These are phyloP conservation scores for Eucalyptus sp. DNA, from an alignment of 345 rosid species.

Conservation along the genomic window DNA sequence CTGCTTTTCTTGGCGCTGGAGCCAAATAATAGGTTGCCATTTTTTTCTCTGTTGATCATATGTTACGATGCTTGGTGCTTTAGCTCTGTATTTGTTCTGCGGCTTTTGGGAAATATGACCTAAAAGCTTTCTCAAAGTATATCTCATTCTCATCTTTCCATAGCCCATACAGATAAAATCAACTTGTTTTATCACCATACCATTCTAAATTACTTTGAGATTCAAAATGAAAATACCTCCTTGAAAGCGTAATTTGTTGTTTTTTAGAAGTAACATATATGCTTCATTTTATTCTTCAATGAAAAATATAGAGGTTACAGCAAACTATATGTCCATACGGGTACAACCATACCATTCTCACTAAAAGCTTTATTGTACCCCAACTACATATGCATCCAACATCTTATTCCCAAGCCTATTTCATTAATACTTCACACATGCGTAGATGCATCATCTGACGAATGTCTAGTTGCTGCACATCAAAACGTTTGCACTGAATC, in stretches of 20 bases:
- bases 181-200: background rate
- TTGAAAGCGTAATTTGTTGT: no score
- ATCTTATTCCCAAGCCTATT: background rate
- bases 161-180: background rate
- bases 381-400: background rate
- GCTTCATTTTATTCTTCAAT: background rate
- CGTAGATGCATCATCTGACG: background rate
- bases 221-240: background rate
- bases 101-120: background rate
- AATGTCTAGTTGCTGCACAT: background rate
- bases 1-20: background rate
- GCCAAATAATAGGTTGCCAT: background rate
- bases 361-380: background rate
- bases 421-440: background rate
- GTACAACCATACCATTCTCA: background rate
- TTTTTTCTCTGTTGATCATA: background rate
- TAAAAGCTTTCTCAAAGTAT: background rate
- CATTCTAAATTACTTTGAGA: background rate
- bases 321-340: background rate
- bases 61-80: background rate
- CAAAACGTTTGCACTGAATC: background rate
- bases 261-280: no score
- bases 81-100: background rate
- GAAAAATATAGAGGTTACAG: background rate
- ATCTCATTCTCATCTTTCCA: background rate